Evolutionary conservation across 768 basidiomycete species (phyloP).

Genomic region (Lepiota brunneoincarnata): DNA sequence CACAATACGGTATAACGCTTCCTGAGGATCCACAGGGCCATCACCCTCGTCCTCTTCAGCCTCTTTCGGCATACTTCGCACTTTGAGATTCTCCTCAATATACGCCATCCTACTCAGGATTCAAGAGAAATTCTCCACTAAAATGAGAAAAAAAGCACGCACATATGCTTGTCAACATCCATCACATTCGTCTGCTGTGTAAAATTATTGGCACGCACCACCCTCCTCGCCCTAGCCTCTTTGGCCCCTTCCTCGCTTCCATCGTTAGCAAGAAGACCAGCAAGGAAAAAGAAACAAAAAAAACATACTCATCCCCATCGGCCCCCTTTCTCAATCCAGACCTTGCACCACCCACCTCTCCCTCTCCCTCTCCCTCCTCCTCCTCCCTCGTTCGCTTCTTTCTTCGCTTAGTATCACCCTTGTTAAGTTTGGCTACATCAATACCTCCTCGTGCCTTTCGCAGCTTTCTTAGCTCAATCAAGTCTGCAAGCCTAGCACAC

Average conservation of each 20-base stretch:
- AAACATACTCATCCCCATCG: conserved; percentile 63
- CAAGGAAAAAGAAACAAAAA: conserved; percentile 1
- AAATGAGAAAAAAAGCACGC: too few species aligned
- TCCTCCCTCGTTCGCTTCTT: conserved; percentile 51
- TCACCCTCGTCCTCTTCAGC: conserved; percentile 40
- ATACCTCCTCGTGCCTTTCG: conserved; percentile 77
- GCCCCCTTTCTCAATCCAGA: conserved; percentile 59
- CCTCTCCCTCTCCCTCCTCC: conserved; percentile 31
- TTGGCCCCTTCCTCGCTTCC: conserved; percentile 61
- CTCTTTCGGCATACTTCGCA: conserved; percentile 57
- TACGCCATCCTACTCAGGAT: conserved; percentile 93
- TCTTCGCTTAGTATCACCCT: conserved; percentile 78
- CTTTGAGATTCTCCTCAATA: conserved; percentile 89
- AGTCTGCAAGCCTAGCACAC: conserved; percentile 65
- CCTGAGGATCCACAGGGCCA: conserved; percentile 64
- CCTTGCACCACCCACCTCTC: conserved; percentile 15
- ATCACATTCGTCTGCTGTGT: conserved; percentile 95
- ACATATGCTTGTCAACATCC: conserved; percentile 99
- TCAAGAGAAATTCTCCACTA: too few species aligned
- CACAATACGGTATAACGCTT: conserved; percentile 73
- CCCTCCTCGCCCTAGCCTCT: conserved; percentile 67
- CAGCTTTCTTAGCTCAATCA: conserved; percentile 81
- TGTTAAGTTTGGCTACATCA: conserved; percentile 78
- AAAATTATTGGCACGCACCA: conserved; percentile 87
- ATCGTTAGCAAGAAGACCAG: neutral